Conservation (phyloP, 805 yeast genomes). For the Pichia insulana region DNA sequence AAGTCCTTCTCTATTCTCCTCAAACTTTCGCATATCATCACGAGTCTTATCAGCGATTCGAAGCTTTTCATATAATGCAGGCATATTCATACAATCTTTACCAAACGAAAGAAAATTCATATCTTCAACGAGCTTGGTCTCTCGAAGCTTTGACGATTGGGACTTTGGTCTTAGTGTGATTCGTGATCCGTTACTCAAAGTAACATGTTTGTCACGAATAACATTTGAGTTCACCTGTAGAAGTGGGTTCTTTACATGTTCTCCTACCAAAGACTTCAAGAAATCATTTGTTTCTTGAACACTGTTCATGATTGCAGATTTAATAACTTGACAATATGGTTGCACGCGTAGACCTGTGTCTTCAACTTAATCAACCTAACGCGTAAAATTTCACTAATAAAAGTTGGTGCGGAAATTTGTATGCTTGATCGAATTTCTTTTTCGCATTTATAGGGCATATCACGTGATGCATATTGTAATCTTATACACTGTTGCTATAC, state of each 20-base stretch:
- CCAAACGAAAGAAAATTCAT: neutral
- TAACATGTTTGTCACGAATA: slow-evolving; percentile 11
- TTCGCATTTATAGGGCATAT: too few relatives aligned
- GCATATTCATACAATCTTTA: slow-evolving; percentile 16
- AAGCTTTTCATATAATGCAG: slow-evolving; percentile 16
- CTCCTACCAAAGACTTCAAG: neutral
- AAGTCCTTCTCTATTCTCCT: neutral
- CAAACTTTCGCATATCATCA: slow-evolving; percentile 7
- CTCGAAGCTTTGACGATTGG: neutral
- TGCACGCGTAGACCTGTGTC: too few relatives aligned
- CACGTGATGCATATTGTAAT: neutral
- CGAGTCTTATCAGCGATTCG: slow-evolving; percentile 17
- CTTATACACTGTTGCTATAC: neutral
- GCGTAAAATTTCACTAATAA: too few relatives aligned
- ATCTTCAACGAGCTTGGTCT: neutral
- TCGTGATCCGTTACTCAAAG: slow-evolving; percentile 19
- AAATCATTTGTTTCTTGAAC: neutral
- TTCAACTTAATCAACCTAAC: too few relatives aligned
- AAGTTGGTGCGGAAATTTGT: too few relatives aligned
- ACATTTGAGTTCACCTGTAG: neutral
- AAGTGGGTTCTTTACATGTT: neutral
- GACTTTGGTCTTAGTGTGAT: slow-evolving; percentile 16
- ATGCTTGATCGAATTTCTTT: too few relatives aligned
- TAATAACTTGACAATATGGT: neutral
- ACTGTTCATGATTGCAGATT: neutral